A percentile compares a stretch with the other conserved stretches of the same genome.
Conservation (phyloP, 805 yeast genomes). For the Kodamaea hsintzibuensis region DNA sequence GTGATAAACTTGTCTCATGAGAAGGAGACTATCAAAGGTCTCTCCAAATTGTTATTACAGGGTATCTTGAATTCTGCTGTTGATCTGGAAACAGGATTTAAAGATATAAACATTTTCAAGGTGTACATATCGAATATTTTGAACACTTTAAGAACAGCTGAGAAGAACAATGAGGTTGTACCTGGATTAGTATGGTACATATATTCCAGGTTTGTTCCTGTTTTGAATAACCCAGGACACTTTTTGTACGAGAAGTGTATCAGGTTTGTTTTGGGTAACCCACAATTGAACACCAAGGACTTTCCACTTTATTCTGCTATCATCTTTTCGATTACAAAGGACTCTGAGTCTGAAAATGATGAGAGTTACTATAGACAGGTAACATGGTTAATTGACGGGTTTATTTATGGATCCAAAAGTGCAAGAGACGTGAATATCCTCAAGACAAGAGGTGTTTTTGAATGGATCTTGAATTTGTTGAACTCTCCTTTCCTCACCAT, state of each 20-base stretch:
- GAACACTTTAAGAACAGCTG: slow-evolving; percentile 29
- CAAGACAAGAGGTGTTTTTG: slow-evolving; percentile 58
- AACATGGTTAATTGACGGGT: slow-evolving; percentile 60
- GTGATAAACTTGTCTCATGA: slow-evolving; percentile 47
- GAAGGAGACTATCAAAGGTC: slow-evolving; percentile 22
- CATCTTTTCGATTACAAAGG: slow-evolving; percentile 24
- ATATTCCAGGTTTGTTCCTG: slow-evolving; percentile 55
- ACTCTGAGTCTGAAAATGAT: slow-evolving; percentile 36
- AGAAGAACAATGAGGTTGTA: slow-evolving; percentile 18
- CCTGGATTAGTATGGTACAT: slow-evolving; percentile 55
- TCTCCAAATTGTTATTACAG: slow-evolving; percentile 46
- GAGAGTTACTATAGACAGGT: slow-evolving; percentile 58
- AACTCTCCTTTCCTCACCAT: slow-evolving; percentile 51
- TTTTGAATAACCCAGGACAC: slow-evolving; percentile 70
- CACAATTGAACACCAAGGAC: slow-evolving; percentile 41
- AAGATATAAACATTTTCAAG: slow-evolving; percentile 57
- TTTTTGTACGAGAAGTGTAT: slow-evolving; percentile 69
- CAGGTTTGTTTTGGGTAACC: slow-evolving; percentile 63
- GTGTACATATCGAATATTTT: slow-evolving; percentile 52
- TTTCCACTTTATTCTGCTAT: slow-evolving; percentile 49
- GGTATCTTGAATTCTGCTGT: slow-evolving; percentile 45
- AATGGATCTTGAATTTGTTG: slow-evolving; percentile 59
- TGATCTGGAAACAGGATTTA: slow-evolving; percentile 39
- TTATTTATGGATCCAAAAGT: slow-evolving; percentile 49
- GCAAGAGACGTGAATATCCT: slow-evolving; percentile 54